Conservation (phyloP, 805 yeast species). For the Candida fluviatilis region DNA sequence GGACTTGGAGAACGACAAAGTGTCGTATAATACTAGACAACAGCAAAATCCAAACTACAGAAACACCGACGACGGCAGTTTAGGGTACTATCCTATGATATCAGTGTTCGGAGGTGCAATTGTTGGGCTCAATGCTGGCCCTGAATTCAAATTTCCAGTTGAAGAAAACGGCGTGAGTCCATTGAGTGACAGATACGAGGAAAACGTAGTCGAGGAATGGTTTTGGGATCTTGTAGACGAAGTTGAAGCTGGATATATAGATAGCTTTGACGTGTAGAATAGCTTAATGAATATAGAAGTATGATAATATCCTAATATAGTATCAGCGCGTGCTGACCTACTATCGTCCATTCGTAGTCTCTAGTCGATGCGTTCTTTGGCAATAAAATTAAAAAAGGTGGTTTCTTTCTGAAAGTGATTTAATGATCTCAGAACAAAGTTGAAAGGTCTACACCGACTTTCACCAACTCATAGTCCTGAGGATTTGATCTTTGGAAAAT, state of each 20-base stretch:
- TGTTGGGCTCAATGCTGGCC: constrained; percentile 67
- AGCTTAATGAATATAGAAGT: too few species aligned
- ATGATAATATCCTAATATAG: too few species aligned
- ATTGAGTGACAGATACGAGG: constrained; percentile 58
- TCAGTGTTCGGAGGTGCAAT: constrained; percentile 78
- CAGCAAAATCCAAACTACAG: constrained; percentile 34
- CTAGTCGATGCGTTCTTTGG: too few species aligned
- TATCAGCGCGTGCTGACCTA: too few species aligned
- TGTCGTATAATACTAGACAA: constrained; percentile 26
- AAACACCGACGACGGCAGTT: constrained; percentile 69
- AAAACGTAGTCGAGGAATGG: constrained; percentile 73
- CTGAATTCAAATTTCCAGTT: constrained; percentile 50
- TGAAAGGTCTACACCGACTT: constrained; percentile 9
- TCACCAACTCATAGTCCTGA: constrained; percentile 1
- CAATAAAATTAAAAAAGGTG: too few species aligned
- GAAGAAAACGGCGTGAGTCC: constrained; percentile 38
- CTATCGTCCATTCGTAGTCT: neutral
- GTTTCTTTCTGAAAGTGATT: too few species aligned
- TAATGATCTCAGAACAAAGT: neutral
- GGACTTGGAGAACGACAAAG: constrained; percentile 47
- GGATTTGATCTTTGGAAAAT: constrained; percentile 32
- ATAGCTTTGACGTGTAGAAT: constrained; percentile 30
- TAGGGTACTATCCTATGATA: constrained; percentile 90
- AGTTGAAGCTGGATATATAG: constrained; percentile 58
- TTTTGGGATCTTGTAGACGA: constrained; percentile 85